Base-by-base conservation (phyloP, 129 eudicot species). In the Erigeron canadensis region DNA sequence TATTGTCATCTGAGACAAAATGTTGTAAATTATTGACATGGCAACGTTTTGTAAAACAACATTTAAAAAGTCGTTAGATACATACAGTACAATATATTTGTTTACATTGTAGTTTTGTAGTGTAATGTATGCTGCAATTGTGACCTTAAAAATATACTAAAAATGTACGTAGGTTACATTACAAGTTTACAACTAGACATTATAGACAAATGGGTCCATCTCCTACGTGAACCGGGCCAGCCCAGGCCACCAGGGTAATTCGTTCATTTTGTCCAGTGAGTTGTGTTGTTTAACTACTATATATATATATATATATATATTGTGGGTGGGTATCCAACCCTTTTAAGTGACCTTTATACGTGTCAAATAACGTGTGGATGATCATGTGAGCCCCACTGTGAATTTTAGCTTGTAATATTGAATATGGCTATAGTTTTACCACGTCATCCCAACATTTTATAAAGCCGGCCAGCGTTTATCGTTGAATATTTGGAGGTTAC, bases 151-250 rank as follows among this genome's bases (percentile, higher is more conserved):
- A 28, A 28, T 1, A 28, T 28, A 28, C 7, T 8, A 39, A 50
- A 13, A 3, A 50, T 11, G 18, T 11, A n/a, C n/a, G n/a, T n/a
- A n/a, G n/a, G n/a, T n/a, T n/a, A n/a, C n/a, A n/a, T n/a, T n/a
- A n/a, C n/a, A n/a, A 11, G n/a, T 4, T 15, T 23, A 38, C 50
- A 34, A 54, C 41, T 39, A 16, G 53, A 55, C 75, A 55, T 39
- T 70, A 39, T 19, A 39, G 34, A 70, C 34, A 51, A 39, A 42
- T 53, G 64, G 74, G 74, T 37, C 74, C 51, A 39, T 4, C 1
- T 19, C 39, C 74, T 63, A 70, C 50, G 63, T 70, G 64, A 69
- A 17, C 63, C 50, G 22, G 72, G 23, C 23, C 60, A 22, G 18
- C 40, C 38, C 51, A 17, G 12, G 12, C 6, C 58, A 47, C 48